phyloP scores from a whole-genome alignment of 495 filamentous ascomycete genomes.

The Cercophora newfieldiana region DNA sequence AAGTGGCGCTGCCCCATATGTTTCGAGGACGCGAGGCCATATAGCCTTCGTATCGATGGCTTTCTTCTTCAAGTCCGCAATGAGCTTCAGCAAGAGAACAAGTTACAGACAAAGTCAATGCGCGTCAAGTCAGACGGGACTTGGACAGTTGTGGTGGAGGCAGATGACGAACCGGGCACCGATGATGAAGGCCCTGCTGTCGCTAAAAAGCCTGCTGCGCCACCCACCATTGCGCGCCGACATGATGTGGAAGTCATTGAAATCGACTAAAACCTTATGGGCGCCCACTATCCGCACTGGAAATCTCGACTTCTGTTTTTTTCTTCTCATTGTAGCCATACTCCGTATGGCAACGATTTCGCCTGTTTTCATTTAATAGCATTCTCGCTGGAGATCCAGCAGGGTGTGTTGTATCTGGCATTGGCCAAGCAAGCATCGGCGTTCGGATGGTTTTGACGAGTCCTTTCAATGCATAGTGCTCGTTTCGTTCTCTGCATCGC shows the following conservation, averaged over 20 bases:
- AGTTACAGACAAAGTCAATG: slow-evolving; percentile 57
- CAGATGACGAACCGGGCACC: slow-evolving; percentile 29
- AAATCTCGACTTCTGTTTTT: too few species aligned
- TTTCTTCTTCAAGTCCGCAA: slow-evolving; percentile 64
- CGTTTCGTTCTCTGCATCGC: too few species aligned
- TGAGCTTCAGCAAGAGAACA: slow-evolving; percentile 44
- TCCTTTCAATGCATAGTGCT: background rate
- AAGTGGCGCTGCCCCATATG: slow-evolving; percentile 85
- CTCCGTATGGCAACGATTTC: background rate
- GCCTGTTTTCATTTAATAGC: background rate
- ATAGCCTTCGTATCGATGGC: slow-evolving; percentile 64
- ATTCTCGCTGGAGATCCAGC: background rate
- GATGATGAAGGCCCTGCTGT: slow-evolving; percentile 20
- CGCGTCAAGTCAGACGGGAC: slow-evolving; percentile 57
- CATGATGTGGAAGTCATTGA: slow-evolving; percentile 27
- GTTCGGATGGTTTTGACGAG: background rate
- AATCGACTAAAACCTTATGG: slow-evolving; percentile 25
- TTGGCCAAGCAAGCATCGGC: background rate
- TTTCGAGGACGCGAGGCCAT: slow-evolving; percentile 68
- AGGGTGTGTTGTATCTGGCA: background rate
- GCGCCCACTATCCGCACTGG: too few species aligned
- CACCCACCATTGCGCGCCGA: slow-evolving; percentile 2
- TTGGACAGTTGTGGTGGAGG: slow-evolving; percentile 51
- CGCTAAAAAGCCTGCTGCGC: slow-evolving; percentile 1
- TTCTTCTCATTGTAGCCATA: too few species aligned